Evolutionary conservation across 2,329 filamentous ascomycete species (phyloP), one percentile per base, ranked within the genome.

Genomic region (Colletotrichum sp.): DNA sequence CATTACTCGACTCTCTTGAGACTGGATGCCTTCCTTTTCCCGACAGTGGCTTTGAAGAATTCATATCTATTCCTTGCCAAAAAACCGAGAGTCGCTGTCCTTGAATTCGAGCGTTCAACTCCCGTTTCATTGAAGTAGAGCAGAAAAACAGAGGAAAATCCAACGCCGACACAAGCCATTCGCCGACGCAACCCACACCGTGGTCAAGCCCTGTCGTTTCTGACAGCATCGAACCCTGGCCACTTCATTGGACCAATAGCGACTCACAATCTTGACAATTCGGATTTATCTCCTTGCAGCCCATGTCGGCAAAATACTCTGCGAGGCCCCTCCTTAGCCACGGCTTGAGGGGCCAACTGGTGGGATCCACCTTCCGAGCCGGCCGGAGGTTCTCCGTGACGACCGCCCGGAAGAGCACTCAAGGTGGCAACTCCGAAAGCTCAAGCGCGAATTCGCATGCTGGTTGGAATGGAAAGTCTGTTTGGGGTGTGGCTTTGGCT

Each of bases 401-500:
- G 10, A 67, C 78, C 34, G 10, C 72, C 34, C 79, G 79, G 55
- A 78, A 78, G 52, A 72, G 57, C 69, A 34, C 55, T 28, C 66
- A 71, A 13, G 34, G 32, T 44, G 39, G 44, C 63, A 36, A 64
- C 39, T n/a, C 71, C 26, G 49, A 36, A 39, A 16, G 59, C 57
- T 55, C 67, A 34, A 24, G 49, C 34, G 26, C 72, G n/a, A 52
- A 65, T 34, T 39, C 68, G 52, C 78, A 78, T 30, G 55, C 71
- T 18, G 79, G 80, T 79, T 83, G 83, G 82, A 81, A 81, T 9
- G 78, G 84, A 6, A 79, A 81, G 28, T 82, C 81, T 4, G 84
- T 87, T 5, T 78, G 86, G 32, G 84, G 82, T 18, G 80, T 87
- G 30, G 86, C 86, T n/a, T 79, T 81, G 6, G 84, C 81, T 2